phyloP scores from a whole-genome alignment of 495 filamentous ascomycete genomes.

The Delitschia confertaspora region DNA sequence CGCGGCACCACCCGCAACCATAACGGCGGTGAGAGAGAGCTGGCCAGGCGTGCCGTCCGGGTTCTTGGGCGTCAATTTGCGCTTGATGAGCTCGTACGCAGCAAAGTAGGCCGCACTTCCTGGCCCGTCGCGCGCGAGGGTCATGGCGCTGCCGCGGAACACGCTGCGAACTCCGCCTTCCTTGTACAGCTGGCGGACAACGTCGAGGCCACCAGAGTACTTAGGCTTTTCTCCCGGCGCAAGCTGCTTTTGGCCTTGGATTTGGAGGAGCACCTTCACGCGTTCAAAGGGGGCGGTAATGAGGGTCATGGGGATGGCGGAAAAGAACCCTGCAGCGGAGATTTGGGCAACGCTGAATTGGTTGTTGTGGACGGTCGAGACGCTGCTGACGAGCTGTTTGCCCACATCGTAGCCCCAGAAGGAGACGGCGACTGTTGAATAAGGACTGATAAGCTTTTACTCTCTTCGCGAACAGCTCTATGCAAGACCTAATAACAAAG shows the following conservation, averaged over 20 bases:
- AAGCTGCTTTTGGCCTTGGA: constrained; percentile 84
- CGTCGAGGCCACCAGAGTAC: constrained; percentile 80
- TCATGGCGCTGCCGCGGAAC: constrained; percentile 84
- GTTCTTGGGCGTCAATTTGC: constrained; percentile 74
- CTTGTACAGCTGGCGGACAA: constrained; percentile 89
- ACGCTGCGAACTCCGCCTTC: constrained; percentile 85
- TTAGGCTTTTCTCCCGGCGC: constrained; percentile 85
- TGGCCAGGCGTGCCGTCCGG: constrained; percentile 63
- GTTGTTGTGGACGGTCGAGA: constrained; percentile 57
- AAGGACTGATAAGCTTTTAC: constrained; percentile 1
- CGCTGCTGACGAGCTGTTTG: constrained; percentile 67
- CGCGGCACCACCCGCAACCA: constrained; percentile 76
- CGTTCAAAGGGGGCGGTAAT: constrained; percentile 98
- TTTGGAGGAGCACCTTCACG: constrained; percentile 95
- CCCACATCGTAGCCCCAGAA: constrained; percentile 98
- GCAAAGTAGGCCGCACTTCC: constrained; percentile 94
- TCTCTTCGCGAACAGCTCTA: background rate
- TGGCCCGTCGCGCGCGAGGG: constrained; percentile 85
- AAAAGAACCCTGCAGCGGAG: constrained; percentile 92
- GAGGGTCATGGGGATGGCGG: constrained; percentile 91
- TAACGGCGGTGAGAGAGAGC: constrained; percentile 73
- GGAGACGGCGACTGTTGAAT: constrained; percentile 73
- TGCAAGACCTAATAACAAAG: background rate
- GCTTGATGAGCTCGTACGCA: constrained; percentile 92
- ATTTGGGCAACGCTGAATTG: constrained; percentile 76